Evolutionary conservation across 192 early-diverging fungal genomes (phyloP), one percentile per base, ranked within the genome.

Genomic region (Obelidium mucronatum): DNA sequence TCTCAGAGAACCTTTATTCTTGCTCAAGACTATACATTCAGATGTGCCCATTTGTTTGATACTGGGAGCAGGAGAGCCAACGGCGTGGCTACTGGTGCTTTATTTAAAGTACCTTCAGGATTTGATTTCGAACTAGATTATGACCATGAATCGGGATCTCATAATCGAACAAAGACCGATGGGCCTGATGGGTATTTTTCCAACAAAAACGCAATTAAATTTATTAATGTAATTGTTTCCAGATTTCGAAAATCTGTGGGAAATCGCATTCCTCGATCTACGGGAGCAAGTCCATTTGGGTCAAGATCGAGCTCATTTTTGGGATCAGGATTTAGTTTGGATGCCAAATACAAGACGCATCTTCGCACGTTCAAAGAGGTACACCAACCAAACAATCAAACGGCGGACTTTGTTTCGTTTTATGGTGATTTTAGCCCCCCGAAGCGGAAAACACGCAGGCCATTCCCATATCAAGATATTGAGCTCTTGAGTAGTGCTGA

Each of bases 1-100:
- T 80, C 78, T 8, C 92, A 93, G 68, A 85, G 90, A 53, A 77
- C 78, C 4, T 92, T 87, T 81, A 81, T 94, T 54, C 76, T 75
- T 30, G 78, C 77, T 19, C 88, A 94, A 60, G 93, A 93, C 73
- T 66, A 87, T 8, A 92, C 91, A 2, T 51, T 83, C 8, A 80
- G 92, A 2, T 90, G 89, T 72, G 78, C 78, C 3, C 88, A 89
- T 75, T 51, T 83, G 70, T 92, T 59, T 90, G 54, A 37, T 36
- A 11, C 37, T 11, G n/a, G n/a, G n/a, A n/a, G n/a, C n/a, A 31
- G 15, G 63, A 15, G 22, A 51, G 3, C n/a, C 44, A n/a, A 51
- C n/a, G n/a, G 24, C 22, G 66, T 36, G 36, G 51, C 0, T 39
- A 72, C 89, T 68, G 80, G 72, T 42, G 82, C 81, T 28, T 1